phyloP scores from a whole-genome alignment of 495 filamentous ascomycete genomes.

The Peziza echinospora region DNA sequence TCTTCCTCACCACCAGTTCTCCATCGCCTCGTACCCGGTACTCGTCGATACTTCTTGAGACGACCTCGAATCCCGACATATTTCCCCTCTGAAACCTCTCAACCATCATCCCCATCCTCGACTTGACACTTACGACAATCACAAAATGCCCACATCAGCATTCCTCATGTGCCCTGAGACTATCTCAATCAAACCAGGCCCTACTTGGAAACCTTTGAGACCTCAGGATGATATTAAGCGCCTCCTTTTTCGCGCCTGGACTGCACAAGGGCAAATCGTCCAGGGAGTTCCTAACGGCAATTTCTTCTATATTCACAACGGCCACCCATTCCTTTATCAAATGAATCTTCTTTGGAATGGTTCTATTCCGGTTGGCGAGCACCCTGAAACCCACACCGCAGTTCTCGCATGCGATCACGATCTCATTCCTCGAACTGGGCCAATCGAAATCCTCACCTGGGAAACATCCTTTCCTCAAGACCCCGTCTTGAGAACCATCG shows the following conservation, averaged over 20 bases:
- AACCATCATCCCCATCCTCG: too few relatives aligned
- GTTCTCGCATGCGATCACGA: not conserved
- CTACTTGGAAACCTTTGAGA: not conserved
- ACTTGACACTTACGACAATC: too few relatives aligned
- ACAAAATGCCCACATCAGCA: too few relatives aligned
- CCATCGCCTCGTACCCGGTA: too few relatives aligned
- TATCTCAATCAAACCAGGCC: not conserved
- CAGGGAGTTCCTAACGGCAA: not conserved
- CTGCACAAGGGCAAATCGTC: not conserved
- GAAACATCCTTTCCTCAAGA: not conserved
- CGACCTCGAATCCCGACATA: too few relatives aligned
- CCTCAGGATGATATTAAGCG: not conserved
- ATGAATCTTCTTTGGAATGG: not conserved
- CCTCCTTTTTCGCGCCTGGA: not conserved
- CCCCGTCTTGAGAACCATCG: not conserved
- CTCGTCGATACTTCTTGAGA: too few relatives aligned
- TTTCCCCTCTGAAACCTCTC: too few relatives aligned
- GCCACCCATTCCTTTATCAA: not conserved
- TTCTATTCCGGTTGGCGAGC: not conserved
- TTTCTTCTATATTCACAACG: not conserved
- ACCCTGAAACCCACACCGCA: not conserved
- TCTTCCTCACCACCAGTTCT: too few relatives aligned
- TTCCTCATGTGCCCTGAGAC: too few relatives aligned
- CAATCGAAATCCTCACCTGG: not conserved
- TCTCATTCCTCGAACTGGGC: not conserved